A percentile compares a stretch with the other conserved stretches of the same genome.
These are phyloP conservation scores for Fagopyrum esculentum DNA, from an alignment of 148 eudicot species.

Conservation along the genomic window DNA sequence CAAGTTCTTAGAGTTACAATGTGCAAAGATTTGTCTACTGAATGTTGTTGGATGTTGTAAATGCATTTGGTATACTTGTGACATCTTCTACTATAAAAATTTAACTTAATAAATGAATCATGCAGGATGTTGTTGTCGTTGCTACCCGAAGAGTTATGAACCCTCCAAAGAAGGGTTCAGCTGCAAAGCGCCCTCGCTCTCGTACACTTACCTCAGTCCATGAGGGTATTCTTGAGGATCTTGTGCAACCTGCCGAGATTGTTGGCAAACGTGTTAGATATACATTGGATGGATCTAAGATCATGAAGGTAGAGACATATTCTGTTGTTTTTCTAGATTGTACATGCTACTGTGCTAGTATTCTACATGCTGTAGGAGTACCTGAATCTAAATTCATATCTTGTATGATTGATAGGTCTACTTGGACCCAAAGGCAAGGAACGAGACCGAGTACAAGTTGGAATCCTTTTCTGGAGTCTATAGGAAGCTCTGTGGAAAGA, in stretches of 20 bases:
- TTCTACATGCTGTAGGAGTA: background rate
- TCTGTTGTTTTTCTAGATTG: background rate
- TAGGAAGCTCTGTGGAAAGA: conserved; percentile 90
- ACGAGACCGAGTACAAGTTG: conserved; percentile 87
- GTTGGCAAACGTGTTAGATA: conserved; percentile 83
- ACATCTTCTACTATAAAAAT: background rate
- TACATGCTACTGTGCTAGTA: too few relatives aligned
- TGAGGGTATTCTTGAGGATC: conserved; percentile 77
- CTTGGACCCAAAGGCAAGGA: conserved; percentile 80
- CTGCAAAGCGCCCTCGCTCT: conserved; percentile 69
- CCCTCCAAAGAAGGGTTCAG: conserved; percentile 93
- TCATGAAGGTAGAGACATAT: conserved; percentile 51
- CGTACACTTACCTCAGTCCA: conserved; percentile 90
- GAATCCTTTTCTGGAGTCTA: conserved; percentile 83
- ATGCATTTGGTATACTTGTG: background rate
- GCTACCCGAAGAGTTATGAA: conserved; percentile 79
- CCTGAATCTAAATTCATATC: background rate
- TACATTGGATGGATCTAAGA: conserved; percentile 72
- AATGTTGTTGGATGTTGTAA: background rate
- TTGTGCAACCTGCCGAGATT: conserved; percentile 85
- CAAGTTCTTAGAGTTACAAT: background rate
- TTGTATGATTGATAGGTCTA: conserved; percentile 31
- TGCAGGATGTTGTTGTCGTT: conserved; percentile 74
- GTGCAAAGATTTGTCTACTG: background rate
- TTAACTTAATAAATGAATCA: background rate